Evolutionary conservation across 2,329 filamentous ascomycete species (phyloP).

Genomic region (Bipolaris gigantea): DNA sequence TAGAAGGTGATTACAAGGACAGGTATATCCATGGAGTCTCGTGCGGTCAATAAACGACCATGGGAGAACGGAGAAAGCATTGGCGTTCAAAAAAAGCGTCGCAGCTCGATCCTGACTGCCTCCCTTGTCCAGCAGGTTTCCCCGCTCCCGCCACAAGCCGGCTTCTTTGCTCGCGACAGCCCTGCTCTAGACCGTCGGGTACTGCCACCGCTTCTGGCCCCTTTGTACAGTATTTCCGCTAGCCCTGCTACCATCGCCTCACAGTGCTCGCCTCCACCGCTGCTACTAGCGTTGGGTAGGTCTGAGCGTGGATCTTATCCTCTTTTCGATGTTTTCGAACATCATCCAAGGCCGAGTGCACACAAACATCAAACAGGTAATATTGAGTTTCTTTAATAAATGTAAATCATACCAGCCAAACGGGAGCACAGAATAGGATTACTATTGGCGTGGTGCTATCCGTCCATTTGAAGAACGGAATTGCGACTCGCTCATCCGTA

Average conservation of each 20-base stretch:
- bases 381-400: constrained; percentile 7
- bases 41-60: constrained; percentile 34
- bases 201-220: constrained; percentile 30
- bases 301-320: constrained; percentile 27
- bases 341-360: constrained; percentile 13
- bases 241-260: constrained; percentile 10
- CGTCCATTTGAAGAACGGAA: constrained; percentile 7
- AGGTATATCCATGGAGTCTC: constrained; percentile 35
- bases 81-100: constrained; percentile 21
- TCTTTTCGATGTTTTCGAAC: constrained; percentile 24
- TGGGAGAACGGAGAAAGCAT: constrained; percentile 33
- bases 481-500: constrained; percentile 11
- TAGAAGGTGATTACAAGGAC: constrained; percentile 10
- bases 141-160: constrained; percentile 35
- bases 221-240: constrained; percentile 22
- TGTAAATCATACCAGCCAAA: constrained; percentile 9
- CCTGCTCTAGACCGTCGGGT: constrained; percentile 21
- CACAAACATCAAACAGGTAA: constrained; percentile 22
- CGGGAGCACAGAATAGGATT: constrained; percentile 11
- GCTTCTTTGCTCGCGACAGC: constrained; percentile 26
- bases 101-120: constrained; percentile 15
- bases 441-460: constrained; percentile 12
- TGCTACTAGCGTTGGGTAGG: constrained; percentile 6
- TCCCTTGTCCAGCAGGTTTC: constrained; percentile 18
- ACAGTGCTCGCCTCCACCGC: constrained; percentile 9